Percentiles rank a stretch among this genome's conserved stretches.
phyloP scores from a whole-genome alignment of 495 filamentous ascomycete genomes.

The Penicillium roqueforti region DNA sequence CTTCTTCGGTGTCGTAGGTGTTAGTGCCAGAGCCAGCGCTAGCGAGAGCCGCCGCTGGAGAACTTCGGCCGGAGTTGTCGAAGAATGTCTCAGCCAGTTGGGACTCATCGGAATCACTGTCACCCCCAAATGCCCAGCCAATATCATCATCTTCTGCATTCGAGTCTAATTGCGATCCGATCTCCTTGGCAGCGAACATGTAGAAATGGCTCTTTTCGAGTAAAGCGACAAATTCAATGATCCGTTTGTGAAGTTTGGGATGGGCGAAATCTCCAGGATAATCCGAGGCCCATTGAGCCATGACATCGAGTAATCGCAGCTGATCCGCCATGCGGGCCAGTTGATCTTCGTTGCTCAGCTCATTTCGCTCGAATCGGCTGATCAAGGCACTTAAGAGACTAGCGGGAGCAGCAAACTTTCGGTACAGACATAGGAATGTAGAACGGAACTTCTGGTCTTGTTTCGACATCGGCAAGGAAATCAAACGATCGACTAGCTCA shows the following conservation, averaged over 20 bases:
- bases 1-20: conserved; percentile 31
- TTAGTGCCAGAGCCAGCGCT: conserved; percentile 17
- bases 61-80: conserved; percentile 38
- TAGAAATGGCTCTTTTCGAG: conserved; percentile 70
- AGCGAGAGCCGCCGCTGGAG: conserved; percentile 36
- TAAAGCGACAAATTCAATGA: conserved; percentile 66
- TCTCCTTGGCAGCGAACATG: conserved; percentile 77
- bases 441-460: conserved; percentile 78
- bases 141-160: conserved; percentile 74
- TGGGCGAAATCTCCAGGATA: conserved; percentile 93
- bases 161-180: conserved; percentile 61
- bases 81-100: conserved; percentile 35
- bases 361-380: conserved; percentile 64
- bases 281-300: conserved; percentile 82
- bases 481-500: conserved; percentile 81
- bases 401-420: conserved; percentile 82
- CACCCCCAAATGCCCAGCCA: conserved; percentile 63
- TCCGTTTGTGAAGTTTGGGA: conserved; percentile 62
- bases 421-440: conserved; percentile 90
- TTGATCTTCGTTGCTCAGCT: conserved; percentile 55
- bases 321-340: conserved; percentile 74
- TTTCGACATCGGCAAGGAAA: conserved; percentile 77
- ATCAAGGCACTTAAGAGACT: conserved; percentile 71
- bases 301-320: conserved; percentile 72
- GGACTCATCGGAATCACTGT: conserved; percentile 49